Percentiles rank a stretch among this genome's conserved stretches.
These are phyloP conservation scores for Ceratobasidium sp. DNA, from an alignment of 1,284 basidiomycete species.

Conservation along the genomic window DNA sequence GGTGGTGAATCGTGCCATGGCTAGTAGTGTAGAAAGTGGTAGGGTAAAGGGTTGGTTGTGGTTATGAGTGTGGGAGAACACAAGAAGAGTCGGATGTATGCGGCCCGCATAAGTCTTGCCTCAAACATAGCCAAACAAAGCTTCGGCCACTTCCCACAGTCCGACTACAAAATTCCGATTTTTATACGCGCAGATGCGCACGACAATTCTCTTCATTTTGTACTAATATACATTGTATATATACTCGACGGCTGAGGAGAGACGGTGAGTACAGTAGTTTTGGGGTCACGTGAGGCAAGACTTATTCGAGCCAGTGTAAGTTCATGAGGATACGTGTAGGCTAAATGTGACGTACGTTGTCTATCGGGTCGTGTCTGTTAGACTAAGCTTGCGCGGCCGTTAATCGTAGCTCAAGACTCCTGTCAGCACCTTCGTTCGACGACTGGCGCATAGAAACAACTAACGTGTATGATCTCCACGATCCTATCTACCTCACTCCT, in stretches of 20 bases:
- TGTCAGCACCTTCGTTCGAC: too few relatives aligned
- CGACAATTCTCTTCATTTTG: not conserved
- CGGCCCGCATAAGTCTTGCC: constrained; percentile 6
- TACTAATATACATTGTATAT: not conserved
- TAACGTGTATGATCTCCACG: too few relatives aligned
- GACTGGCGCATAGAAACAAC: too few relatives aligned
- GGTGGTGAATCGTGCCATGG: not conserved
- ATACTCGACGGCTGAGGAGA: not conserved
- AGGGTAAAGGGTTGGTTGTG: not conserved
- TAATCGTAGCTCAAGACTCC: too few relatives aligned
- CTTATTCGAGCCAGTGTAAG: constrained; percentile 8
- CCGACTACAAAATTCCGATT: not conserved
- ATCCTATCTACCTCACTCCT: too few relatives aligned
- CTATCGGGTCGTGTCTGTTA: too few relatives aligned
- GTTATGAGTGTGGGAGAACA: not conserved
- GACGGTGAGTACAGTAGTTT: not conserved
- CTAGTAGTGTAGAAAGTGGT: not conserved
- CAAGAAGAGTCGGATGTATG: not conserved
- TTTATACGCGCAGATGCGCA: not conserved
- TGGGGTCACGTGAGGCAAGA: constrained; percentile 9
- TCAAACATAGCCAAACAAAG: not conserved
- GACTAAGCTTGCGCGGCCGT: too few relatives aligned
- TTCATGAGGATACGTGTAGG: too few relatives aligned
- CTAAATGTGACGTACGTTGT: too few relatives aligned
- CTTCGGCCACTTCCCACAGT: not conserved